Conservation (phyloP, 306 rosid genomes). For the Fragaria iinumae region DNA sequence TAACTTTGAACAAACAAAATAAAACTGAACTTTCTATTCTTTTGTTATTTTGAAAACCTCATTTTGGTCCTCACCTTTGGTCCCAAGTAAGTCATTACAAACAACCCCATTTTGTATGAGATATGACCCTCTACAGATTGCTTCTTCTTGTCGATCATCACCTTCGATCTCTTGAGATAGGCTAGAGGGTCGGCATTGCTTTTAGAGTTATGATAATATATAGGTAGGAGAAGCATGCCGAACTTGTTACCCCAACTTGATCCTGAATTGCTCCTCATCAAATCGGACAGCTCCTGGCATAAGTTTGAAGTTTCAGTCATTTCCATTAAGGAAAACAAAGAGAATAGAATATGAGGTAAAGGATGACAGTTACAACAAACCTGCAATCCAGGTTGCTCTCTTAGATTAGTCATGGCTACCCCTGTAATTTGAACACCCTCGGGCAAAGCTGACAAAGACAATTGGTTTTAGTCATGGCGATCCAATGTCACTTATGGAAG, state of each 20-base stretch:
- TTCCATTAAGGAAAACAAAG: conserved; percentile 3
- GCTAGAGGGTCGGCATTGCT: conserved; percentile 45
- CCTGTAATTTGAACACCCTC: conserved; percentile 81
- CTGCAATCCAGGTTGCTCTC: conserved; percentile 71
- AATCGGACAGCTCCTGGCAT: conserved; percentile 58
- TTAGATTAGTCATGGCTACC: conserved; percentile 75
- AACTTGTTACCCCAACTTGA: conserved; percentile 85
- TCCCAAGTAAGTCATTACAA: conserved; percentile 61
- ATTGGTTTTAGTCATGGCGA: neutral
- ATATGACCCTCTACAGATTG: conserved; percentile 56
- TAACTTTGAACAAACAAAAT: neutral
- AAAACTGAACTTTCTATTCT: neutral
- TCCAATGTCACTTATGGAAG: neutral
- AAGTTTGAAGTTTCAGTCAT: conserved; percentile 3
- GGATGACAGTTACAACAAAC: conserved; percentile 26
- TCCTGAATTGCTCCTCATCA: conserved; percentile 60
- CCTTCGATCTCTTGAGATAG: conserved; percentile 63
- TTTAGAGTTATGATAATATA: conserved; percentile 41
- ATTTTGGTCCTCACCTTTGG: conserved; percentile 47
- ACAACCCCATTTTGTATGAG: conserved; percentile 50
- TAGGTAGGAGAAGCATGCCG: conserved; percentile 67
- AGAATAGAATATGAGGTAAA: neutral
- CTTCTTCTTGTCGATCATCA: conserved; percentile 71
- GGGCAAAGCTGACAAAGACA: conserved; percentile 43
- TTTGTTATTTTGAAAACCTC: neutral